Evolutionary conservation across 1,139 yeast species (phyloP), one percentile per base, ranked within the genome.

Genomic region (Ogataea hybrid): DNA sequence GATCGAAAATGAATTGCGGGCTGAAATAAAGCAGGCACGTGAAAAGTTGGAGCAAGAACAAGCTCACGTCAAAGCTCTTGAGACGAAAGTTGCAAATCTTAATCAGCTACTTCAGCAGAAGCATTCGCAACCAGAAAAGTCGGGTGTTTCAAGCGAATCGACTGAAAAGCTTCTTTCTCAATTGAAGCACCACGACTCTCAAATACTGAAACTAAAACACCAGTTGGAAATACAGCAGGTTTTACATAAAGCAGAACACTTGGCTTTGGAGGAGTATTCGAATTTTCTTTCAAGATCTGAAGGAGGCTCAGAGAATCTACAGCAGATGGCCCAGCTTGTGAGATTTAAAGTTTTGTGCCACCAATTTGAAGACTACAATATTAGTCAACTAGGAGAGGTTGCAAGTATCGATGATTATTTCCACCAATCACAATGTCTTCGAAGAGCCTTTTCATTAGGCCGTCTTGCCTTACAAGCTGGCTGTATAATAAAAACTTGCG

Each of bases 1-100:
- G n/a, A 69, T 79, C 1, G 88, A 82, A 50, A 53, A 56, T n/a
- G 82, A 80, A 37, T 65, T 82, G 18, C 62, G 67, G 20, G 52
- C 58, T 5, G 78, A 79, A 22, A 63, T 82, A n/a, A 60, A 61
- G 5, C 50, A 53, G 1, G 57, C 75, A 10, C 64, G 67, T 39
- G 44, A 51, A 2, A 53, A 61, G 8, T 48, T 68, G 28, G 55
- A 53, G 5, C 54, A 57, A 4, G 68, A 66, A 39, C 62, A 60
- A 38, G 44, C 33, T 14, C 49, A 53, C 5, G 58, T 73, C 7
- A 54, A 52, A 8, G 62, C 62, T 6, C 51, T 69, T n/a, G 64
- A 65, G 28, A 54, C 53, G n/a, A 61, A 65, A 25, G 69, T 68
- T 46, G 57, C 55, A 20, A 59, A 62, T 31, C 51, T 71, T 12